phyloP scores from a whole-genome alignment of 345 rosid genomes.

The Nasturtium officinale region DNA sequence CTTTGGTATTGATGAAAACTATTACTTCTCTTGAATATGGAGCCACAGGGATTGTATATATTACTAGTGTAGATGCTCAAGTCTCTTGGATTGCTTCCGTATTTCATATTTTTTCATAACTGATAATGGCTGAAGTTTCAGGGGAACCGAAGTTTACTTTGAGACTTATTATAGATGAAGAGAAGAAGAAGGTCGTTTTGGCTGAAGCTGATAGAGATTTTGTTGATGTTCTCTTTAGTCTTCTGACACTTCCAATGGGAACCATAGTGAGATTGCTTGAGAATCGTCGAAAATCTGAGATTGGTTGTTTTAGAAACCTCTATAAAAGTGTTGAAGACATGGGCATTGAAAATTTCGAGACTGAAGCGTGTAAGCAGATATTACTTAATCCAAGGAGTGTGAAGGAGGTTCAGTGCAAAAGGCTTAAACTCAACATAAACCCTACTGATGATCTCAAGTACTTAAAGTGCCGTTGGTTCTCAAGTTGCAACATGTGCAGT shows the following conservation, averaged over 20 bases:
- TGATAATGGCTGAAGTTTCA: conserved; percentile 8
- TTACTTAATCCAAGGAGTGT: conserved; percentile 4
- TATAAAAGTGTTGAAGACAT: conserved; percentile 14
- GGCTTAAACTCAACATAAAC: not conserved
- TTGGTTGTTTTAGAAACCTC: conserved; percentile 22
- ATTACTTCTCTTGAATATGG: not conserved
- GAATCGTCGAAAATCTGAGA: conserved; percentile 3
- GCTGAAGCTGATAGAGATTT: conserved; percentile 28
- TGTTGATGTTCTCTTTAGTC: conserved; percentile 29
- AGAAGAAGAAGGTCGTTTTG: conserved; percentile 23
- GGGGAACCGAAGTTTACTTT: conserved; percentile 2
- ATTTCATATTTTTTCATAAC: too few species aligned
- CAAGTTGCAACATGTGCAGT: not conserved
- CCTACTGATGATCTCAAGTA: not conserved
- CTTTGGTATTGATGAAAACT: not conserved
- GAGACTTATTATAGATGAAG: conserved; percentile 27
- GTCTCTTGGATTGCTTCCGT: not conserved
- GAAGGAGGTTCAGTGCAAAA: not conserved
- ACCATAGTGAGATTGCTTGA: conserved; percentile 13
- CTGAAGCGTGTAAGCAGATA: conserved; percentile 25
- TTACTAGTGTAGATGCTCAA: too few species aligned
- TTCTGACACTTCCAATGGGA: conserved; percentile 30
- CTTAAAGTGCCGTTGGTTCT: not conserved
- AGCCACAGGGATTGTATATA: not conserved
- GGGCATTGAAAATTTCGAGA: not conserved